phyloP scores from a whole-genome alignment of 176 grass and related monocot species.

The Chloris gayana region DNA sequence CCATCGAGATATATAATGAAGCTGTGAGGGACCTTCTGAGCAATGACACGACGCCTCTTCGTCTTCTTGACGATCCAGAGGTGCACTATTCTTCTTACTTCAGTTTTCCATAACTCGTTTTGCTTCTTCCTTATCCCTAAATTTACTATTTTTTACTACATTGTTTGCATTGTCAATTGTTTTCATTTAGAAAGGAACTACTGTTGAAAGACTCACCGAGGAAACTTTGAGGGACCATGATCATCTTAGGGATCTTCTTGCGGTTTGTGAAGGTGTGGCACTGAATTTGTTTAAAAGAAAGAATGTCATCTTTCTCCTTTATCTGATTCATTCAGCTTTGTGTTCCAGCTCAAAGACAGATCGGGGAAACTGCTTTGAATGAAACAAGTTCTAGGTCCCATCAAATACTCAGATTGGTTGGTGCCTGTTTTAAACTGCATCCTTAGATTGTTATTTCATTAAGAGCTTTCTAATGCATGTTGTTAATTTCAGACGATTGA shows the following conservation, averaged over 20 bases:
- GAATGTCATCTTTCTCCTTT: neutral
- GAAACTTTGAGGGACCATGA: constrained; percentile 73
- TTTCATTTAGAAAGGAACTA: constrained; percentile 84
- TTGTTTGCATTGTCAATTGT: constrained; percentile 36
- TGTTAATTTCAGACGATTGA: constrained; percentile 78
- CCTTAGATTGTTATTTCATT: neutral
- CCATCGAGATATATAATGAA: constrained; percentile 98
- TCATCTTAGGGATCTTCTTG: constrained; percentile 81
- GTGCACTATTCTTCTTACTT: constrained; percentile 50
- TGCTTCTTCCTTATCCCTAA: constrained; percentile 3
- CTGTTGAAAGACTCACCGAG: constrained; percentile 85
- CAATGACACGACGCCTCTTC: constrained; percentile 67
- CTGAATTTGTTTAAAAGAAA: constrained; percentile 22
- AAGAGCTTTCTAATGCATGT: constrained; percentile 25
- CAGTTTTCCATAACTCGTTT: neutral
- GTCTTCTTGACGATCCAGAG: constrained; percentile 99
- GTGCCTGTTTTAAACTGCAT: constrained; percentile 26
- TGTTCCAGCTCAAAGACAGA: constrained; percentile 84
- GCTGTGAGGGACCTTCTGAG: constrained; percentile 91
- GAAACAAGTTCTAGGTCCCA: constrained; percentile 96
- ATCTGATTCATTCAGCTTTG: constrained; percentile 38
- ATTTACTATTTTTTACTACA: constrained; percentile 3
- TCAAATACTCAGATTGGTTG: constrained; percentile 98
- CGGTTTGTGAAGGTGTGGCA: constrained; percentile 72
- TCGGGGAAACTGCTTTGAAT: constrained; percentile 91